These are phyloP conservation scores for Rhodocollybia butyracea DNA, from an alignment of 768 basidiomycete genomes.

Conservation along the genomic window DNA sequence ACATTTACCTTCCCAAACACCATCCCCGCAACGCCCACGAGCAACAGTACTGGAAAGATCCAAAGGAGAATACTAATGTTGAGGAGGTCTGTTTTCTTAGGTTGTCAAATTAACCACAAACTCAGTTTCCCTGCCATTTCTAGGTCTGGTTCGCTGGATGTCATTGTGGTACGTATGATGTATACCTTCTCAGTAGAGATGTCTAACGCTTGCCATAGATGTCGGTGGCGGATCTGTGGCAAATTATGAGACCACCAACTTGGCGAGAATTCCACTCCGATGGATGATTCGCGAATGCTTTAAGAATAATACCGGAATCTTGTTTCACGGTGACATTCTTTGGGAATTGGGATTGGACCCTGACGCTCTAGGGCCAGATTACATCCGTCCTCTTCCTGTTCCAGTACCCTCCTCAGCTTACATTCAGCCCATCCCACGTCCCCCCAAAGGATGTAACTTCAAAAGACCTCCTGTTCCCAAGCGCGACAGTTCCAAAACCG, in stretches of 20 bases:
- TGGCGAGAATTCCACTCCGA: constrained; percentile 69
- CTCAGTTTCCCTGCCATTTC: not conserved
- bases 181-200: not conserved
- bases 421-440: constrained; percentile 12
- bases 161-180: constrained; percentile 31
- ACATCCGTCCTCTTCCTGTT: constrained; percentile 31
- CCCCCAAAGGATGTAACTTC: constrained; percentile 8
- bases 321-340: constrained; percentile 51
- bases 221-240: constrained; percentile 9
- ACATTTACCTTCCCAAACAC: too few relatives aligned
- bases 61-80: constrained; percentile 6
- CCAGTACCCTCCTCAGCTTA: constrained; percentile 29
- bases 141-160: constrained; percentile 10
- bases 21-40: too few relatives aligned
- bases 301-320: constrained; percentile 50
- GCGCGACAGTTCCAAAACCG: constrained; percentile 21
- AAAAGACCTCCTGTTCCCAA: too few relatives aligned
- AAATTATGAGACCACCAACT: constrained; percentile 44
- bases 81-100: not conserved
- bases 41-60: constrained; percentile 3
- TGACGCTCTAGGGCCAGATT: constrained; percentile 39
- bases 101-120: too few relatives aligned
- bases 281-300: constrained; percentile 77
- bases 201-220: constrained; percentile 35
- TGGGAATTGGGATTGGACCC: constrained; percentile 44